phyloP scores from a whole-genome alignment of 2,329 filamentous ascomycete genomes.

The Tolypocladium capitatum region DNA sequence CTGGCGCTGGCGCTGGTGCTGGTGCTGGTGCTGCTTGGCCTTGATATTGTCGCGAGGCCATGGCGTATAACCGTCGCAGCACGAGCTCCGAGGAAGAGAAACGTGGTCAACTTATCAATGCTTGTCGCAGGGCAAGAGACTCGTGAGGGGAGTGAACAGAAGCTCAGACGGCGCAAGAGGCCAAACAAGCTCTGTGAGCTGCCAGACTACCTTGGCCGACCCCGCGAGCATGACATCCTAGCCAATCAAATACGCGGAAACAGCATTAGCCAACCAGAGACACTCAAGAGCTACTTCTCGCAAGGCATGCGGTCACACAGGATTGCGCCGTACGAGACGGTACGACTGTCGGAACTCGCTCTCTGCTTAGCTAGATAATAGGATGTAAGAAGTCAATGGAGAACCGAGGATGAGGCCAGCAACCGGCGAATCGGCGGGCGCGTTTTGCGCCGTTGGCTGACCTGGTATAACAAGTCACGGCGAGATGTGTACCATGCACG shows the following conservation, averaged over 20 bases:
- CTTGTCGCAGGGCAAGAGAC: not conserved
- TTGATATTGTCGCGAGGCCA: not conserved
- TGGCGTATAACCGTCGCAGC: not conserved
- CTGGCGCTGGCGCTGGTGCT: not conserved
- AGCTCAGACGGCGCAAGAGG: not conserved
- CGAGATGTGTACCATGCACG: not conserved
- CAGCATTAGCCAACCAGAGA: too few species aligned
- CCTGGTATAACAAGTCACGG: not conserved
- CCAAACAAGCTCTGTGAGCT: not conserved
- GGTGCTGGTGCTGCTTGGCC: conserved; percentile 1
- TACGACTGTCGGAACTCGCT: too few species aligned
- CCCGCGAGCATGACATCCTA: too few species aligned
- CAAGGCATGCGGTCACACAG: too few species aligned
- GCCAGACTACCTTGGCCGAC: too few species aligned
- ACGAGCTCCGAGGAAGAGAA: not conserved
- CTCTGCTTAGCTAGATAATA: too few species aligned
- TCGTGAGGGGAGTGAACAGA: not conserved
- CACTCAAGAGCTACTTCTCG: too few species aligned
- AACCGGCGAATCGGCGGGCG: not conserved
- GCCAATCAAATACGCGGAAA: too few species aligned
- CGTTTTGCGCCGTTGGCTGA: not conserved
- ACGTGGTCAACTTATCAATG: not conserved
- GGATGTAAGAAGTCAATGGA: too few species aligned
- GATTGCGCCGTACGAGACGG: too few species aligned
- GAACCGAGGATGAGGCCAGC: too few species aligned